phyloP scores from a whole-genome alignment of 345 rosid genomes.

The rapeseed (Brassica napus) region DNA sequence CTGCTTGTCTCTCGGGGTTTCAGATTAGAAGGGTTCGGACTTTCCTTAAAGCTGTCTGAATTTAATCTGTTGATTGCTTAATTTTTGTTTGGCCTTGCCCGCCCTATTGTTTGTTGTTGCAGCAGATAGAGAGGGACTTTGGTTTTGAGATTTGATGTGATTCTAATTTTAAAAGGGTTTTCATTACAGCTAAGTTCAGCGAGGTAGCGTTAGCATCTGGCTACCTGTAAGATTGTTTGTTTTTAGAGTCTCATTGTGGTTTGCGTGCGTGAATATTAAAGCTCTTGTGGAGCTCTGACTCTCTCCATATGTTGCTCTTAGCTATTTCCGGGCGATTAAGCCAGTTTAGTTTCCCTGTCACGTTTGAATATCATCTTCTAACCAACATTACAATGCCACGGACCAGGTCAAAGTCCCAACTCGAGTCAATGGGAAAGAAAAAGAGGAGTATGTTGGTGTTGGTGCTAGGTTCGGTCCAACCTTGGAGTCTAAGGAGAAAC shows the following conservation, averaged over 20 bases:
- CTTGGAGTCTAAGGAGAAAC: conserved; percentile 81
- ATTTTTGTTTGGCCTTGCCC: background rate
- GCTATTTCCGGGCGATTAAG: no score
- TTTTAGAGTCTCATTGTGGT: no score
- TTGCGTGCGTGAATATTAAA: no score
- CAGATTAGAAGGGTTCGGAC: background rate
- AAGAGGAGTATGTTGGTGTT: conserved; percentile 78
- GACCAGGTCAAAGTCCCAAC: conserved; percentile 85
- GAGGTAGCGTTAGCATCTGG: no score
- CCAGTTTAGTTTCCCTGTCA: no score
- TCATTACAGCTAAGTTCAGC: no score
- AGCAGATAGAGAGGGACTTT: background rate
- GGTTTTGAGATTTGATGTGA: conserved; percentile 6
- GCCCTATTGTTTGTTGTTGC: background rate
- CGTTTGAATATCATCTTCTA: background rate
- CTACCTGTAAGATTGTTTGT: no score
- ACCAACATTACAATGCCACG: conserved; percentile 4
- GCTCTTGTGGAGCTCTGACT: no score
- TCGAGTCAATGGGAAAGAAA: conserved; percentile 58
- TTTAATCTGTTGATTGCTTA: conserved; percentile 3
- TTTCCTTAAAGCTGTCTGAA: background rate
- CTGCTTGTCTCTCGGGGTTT: conserved; percentile 5
- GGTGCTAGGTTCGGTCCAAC: conserved; percentile 92
- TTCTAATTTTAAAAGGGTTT: background rate
- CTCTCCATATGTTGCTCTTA: no score